phyloP scores from a whole-genome alignment of 2,329 filamentous ascomycete genomes.

The Hypoxylon sp. region DNA sequence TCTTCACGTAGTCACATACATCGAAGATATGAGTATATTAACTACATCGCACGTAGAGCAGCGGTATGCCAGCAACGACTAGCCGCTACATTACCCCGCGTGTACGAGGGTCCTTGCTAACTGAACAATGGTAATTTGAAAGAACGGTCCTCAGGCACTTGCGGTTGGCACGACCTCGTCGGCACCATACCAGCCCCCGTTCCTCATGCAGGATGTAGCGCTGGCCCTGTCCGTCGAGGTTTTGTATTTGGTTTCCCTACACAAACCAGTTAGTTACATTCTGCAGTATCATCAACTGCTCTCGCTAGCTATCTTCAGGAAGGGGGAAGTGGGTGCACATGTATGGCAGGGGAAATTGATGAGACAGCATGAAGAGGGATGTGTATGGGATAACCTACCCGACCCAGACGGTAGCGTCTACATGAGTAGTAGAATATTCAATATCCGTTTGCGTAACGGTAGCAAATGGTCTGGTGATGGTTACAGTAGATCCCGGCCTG shows the following conservation, averaged over 20 bases:
- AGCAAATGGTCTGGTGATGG: slow-evolving; percentile 42
- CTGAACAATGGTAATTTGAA: too few relatives aligned
- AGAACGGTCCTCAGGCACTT: background rate
- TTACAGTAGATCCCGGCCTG: slow-evolving; percentile 43
- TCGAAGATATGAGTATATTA: too few relatives aligned
- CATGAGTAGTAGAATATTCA: slow-evolving; percentile 47
- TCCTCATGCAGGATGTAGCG: slow-evolving; percentile 48
- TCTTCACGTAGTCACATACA: too few relatives aligned
- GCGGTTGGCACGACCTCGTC: slow-evolving; percentile 16
- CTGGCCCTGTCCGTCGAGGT: slow-evolving; percentile 47
- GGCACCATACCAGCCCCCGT: slow-evolving; percentile 48
- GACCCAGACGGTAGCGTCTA: slow-evolving; percentile 47
- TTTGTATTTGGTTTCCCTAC: slow-evolving; percentile 47
- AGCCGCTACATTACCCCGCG: too few relatives aligned
- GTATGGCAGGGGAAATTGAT: too few relatives aligned
- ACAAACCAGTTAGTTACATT: background rate
- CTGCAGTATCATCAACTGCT: background rate
- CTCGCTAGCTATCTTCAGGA: too few relatives aligned
- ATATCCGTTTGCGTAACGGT: slow-evolving; percentile 48
- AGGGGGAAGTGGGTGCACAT: too few relatives aligned
- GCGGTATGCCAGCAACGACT: too few relatives aligned
- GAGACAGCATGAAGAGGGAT: background rate
- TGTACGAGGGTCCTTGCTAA: too few relatives aligned
- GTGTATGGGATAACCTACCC: slow-evolving; percentile 42
- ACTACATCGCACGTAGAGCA: too few relatives aligned